A percentile compares a stretch with the other conserved stretches of the same genome.
phyloP scores from a whole-genome alignment of 2,329 filamentous ascomycete genomes.

The Plenodomus biglobosus region DNA sequence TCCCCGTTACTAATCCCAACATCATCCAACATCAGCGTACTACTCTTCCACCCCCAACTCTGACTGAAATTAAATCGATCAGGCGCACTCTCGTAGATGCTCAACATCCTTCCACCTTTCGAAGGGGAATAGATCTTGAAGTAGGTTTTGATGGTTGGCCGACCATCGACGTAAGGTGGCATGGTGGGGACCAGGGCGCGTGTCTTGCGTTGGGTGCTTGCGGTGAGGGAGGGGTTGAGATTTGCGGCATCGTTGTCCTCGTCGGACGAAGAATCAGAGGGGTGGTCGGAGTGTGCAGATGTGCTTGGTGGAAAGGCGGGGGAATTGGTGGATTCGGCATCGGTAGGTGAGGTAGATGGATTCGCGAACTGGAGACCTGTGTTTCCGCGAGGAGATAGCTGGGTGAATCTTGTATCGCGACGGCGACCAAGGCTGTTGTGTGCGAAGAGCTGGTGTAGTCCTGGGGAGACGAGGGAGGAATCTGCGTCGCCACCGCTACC shows the following conservation, averaged over 20 bases:
- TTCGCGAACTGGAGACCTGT: constrained; percentile 13
- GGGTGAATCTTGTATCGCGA: constrained; percentile 17
- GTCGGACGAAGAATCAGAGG: constrained; percentile 31
- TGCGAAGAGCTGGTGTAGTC: constrained; percentile 23
- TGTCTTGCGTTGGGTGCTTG: constrained; percentile 19
- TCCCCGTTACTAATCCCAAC: constrained; percentile 23
- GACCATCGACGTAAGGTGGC: constrained; percentile 57
- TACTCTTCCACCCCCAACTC: constrained; percentile 64
- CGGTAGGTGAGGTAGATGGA: constrained; percentile 14
- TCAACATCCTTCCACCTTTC: constrained; percentile 60
- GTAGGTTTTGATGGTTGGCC: constrained; percentile 62
- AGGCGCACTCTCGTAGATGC: constrained; percentile 60
- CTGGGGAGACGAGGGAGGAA: constrained; percentile 34
- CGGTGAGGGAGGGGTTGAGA: constrained; percentile 29
- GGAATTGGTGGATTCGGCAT: constrained; percentile 19
- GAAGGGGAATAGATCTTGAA: constrained; percentile 64
- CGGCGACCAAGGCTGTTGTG: constrained; percentile 19
- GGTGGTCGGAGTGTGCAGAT: constrained; percentile 23
- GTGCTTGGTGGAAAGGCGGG: constrained; percentile 21
- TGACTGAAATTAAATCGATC: constrained; percentile 63
- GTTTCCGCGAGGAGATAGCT: constrained; percentile 16
- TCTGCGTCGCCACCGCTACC: constrained; percentile 52
- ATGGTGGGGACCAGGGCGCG: constrained; percentile 45
- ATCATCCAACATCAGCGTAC: constrained; percentile 59
- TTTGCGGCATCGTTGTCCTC: constrained; percentile 27